phyloP scores from a whole-genome alignment of 352 stramenopile genomes.

The Phytophthora niederhauseri region DNA sequence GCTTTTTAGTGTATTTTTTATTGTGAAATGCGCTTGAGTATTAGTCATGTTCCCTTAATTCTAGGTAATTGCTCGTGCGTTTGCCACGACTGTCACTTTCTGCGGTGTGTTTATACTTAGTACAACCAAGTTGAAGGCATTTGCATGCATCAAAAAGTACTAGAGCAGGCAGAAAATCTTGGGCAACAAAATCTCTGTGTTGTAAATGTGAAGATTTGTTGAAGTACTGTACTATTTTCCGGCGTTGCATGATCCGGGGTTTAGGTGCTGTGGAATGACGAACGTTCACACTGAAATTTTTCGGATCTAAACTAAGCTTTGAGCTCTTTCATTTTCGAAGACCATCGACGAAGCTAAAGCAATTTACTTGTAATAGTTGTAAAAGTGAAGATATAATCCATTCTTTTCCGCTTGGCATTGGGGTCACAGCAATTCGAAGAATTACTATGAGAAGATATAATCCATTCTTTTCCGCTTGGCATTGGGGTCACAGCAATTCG shows the following conservation, averaged over 20 bases:
- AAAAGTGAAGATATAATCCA: too few species aligned
- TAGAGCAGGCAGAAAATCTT: not conserved
- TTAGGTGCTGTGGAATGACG: constrained; percentile 25
- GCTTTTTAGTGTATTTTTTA: not conserved
- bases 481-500: not conserved
- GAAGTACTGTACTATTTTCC: constrained; percentile 6
- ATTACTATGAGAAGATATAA: too few species aligned
- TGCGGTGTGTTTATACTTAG: not conserved
- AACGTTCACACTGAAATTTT: constrained; percentile 14
- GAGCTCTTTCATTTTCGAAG: not conserved
- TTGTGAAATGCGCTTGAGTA: not conserved
- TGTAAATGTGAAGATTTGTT: constrained; percentile 5
- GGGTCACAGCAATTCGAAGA: not conserved
- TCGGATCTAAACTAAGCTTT: constrained; percentile 7
- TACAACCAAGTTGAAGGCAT: too few species aligned
- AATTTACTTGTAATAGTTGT: too few species aligned
- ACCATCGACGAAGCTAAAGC: not conserved
- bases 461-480: not conserved
- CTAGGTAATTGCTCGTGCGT: not conserved
- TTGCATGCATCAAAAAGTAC: not conserved
- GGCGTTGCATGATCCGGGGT: constrained; percentile 3
- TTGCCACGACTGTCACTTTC: not conserved
- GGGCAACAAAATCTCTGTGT: not conserved
- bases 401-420: not conserved
- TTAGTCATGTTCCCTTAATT: too few species aligned